Evolutionary conservation across 2,329 filamentous ascomycete species (phyloP).

Genomic region (Colletotrichum agaves): DNA sequence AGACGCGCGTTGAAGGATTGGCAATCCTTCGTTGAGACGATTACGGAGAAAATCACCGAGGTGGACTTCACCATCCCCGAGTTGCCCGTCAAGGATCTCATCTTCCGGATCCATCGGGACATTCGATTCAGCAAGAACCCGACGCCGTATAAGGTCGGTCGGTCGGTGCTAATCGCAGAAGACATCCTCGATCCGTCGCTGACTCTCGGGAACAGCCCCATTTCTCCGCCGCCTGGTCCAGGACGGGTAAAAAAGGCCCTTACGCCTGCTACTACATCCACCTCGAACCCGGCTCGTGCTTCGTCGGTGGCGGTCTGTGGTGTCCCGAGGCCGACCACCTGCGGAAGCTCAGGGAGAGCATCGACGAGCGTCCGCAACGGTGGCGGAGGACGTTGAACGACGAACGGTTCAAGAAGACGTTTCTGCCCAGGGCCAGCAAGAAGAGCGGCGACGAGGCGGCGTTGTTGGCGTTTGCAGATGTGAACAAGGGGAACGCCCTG

Average conservation of each 20-base stretch:
- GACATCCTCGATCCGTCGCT: neutral
- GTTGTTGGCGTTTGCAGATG: slow-evolving; percentile 74
- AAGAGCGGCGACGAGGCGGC: slow-evolving; percentile 66
- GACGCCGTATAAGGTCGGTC: slow-evolving; percentile 84
- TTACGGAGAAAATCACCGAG: slow-evolving; percentile 76
- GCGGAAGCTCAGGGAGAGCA: slow-evolving; percentile 74
- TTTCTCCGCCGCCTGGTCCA: slow-evolving; percentile 87
- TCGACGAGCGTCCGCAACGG: slow-evolving; percentile 77
- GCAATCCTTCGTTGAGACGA: slow-evolving; percentile 78
- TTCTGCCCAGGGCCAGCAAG: slow-evolving; percentile 61
- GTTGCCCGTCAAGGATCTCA: slow-evolving; percentile 84
- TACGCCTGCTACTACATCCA: slow-evolving; percentile 93
- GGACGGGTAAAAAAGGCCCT: slow-evolving; percentile 86
- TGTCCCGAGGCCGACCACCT: slow-evolving; percentile 76
- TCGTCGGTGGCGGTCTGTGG: slow-evolving; percentile 87
- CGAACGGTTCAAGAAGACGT: slow-evolving; percentile 69
- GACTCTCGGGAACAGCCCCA: slow-evolving; percentile 65
- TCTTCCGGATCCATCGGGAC: slow-evolving; percentile 89
- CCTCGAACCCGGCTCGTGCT: slow-evolving; percentile 76
- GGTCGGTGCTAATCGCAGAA: neutral
- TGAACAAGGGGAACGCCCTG: slow-evolving; percentile 79
- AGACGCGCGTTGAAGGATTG: slow-evolving; percentile 83
- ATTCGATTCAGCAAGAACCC: slow-evolving; percentile 85
- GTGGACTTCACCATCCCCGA: slow-evolving; percentile 87
- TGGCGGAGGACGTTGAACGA: slow-evolving; percentile 76